Percentiles rank a stretch among this genome's conserved stretches.
Conservation (phyloP, 345 rosid species). For the Arabis hirsuta region DNA sequence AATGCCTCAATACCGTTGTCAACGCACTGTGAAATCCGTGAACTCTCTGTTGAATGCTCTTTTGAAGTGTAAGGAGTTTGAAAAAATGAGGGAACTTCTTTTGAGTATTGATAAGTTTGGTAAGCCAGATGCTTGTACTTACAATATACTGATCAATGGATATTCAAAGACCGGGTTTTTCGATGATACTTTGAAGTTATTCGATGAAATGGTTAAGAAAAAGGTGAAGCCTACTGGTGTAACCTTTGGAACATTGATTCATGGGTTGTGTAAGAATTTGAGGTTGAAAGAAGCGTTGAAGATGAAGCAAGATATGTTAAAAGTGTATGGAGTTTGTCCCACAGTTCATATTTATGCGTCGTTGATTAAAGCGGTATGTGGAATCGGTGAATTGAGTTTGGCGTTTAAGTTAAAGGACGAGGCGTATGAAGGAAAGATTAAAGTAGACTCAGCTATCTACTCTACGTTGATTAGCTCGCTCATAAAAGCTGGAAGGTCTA, state of each 20-base stretch:
- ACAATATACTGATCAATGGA: slow-evolving; percentile 63
- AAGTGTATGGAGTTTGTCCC: slow-evolving; percentile 48
- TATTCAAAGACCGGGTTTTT: slow-evolving; percentile 45
- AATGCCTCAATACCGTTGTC: slow-evolving; percentile 64
- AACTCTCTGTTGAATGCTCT: slow-evolving; percentile 66
- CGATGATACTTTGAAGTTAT: slow-evolving; percentile 58
- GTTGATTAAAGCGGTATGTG: slow-evolving; percentile 63
- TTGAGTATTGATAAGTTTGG: slow-evolving; percentile 45
- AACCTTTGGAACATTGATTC: slow-evolving; percentile 65
- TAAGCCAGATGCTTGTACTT: slow-evolving; percentile 74
- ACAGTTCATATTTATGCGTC: slow-evolving; percentile 51
- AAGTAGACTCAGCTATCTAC: slow-evolving; percentile 60
- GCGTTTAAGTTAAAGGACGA: slow-evolving; percentile 77
- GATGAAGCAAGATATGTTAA: slow-evolving; percentile 68
- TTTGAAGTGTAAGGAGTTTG: slow-evolving; percentile 50
- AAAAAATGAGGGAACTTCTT: slow-evolving; percentile 50
- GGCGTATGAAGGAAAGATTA: slow-evolving; percentile 49
- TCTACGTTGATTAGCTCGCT: slow-evolving; percentile 61
- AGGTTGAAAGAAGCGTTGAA: slow-evolving; percentile 66
- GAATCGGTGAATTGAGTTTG: slow-evolving; percentile 48
- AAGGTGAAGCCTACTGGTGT: slow-evolving; percentile 53
- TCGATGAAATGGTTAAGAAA: slow-evolving; percentile 67
- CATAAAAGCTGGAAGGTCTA: slow-evolving; percentile 56
- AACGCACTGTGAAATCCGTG: slow-evolving; percentile 57
- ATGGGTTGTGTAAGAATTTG: slow-evolving; percentile 54